Conservation (phyloP, 345 rosid species). For the Schrenkiella parvula region DNA sequence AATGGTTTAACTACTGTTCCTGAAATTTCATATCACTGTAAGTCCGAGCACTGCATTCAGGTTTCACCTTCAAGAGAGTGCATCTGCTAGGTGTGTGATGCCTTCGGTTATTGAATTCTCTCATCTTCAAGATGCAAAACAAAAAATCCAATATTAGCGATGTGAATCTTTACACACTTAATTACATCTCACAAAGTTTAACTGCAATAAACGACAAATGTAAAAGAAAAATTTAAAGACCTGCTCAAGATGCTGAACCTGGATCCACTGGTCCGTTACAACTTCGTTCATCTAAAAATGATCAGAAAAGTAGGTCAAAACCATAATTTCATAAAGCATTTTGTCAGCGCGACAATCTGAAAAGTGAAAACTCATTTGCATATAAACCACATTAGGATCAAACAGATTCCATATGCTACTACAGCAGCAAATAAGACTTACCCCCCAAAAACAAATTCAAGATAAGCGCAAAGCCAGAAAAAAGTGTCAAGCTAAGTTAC, state of each 20-base stretch:
- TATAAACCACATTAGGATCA: not conserved
- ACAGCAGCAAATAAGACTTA: not conserved
- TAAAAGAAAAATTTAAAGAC: not conserved
- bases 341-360: not conserved
- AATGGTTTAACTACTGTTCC: not conserved
- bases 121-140: conserved; percentile 24
- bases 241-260: conserved; percentile 35
- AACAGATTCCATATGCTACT: not conserved
- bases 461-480: not conserved
- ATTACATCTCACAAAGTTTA: not conserved
- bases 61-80: conserved; percentile 14
- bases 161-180: not conserved
- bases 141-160: not conserved
- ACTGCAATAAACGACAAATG: not conserved
- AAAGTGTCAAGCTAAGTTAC: not conserved
- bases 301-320: not conserved
- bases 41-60: not conserved
- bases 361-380: conserved; percentile 1
- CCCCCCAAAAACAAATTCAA: not conserved
- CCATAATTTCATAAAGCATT: not conserved
- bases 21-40: not conserved
- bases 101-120: conserved; percentile 25
- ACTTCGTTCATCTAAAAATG: conserved; percentile 15
- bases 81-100: conserved; percentile 27
- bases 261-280: conserved; percentile 32